Conservation (phyloP, 2,329 filamentous ascomycete species). For the Monilinia aucupariae region DNA sequence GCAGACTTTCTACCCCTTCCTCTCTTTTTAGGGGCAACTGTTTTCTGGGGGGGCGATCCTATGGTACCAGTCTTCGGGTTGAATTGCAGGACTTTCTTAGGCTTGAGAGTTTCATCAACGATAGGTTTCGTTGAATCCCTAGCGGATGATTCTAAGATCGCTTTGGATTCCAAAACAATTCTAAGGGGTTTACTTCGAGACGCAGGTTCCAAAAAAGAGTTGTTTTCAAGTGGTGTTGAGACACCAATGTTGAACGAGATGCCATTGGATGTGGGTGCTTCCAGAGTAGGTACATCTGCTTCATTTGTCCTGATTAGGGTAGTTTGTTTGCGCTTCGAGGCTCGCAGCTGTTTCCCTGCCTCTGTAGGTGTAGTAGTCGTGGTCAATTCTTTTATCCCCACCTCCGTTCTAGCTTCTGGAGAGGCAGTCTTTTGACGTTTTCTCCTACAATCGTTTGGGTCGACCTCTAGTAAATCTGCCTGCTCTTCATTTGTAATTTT, state of each 20-base stretch:
- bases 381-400: neutral
- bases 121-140: neutral
- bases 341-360: neutral
- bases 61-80: constrained; percentile 58
- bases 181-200: neutral
- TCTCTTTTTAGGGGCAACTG: constrained; percentile 15
- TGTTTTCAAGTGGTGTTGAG: neutral
- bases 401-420: neutral
- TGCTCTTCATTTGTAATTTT: constrained; percentile 3
- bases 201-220: too few species aligned
- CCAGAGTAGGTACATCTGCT: neutral
- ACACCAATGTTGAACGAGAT: neutral
- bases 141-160: neutral
- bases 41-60: constrained; percentile 54
- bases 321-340: constrained; percentile 1
- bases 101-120: constrained; percentile 29
- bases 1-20: constrained; percentile 18
- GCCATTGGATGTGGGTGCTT: neutral
- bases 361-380: neutral
- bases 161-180: neutral
- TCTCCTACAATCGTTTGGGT: constrained; percentile 34
- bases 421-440: constrained; percentile 43
- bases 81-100: constrained; percentile 49
- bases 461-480: constrained; percentile 31
- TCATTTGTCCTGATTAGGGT: neutral